A percentile compares a stretch with the other conserved stretches of the same genome.
These are phyloP conservation scores for Schizophyllum commune DNA, from an alignment of 1,284 basidiomycete genomes.

Conservation along the genomic window DNA sequence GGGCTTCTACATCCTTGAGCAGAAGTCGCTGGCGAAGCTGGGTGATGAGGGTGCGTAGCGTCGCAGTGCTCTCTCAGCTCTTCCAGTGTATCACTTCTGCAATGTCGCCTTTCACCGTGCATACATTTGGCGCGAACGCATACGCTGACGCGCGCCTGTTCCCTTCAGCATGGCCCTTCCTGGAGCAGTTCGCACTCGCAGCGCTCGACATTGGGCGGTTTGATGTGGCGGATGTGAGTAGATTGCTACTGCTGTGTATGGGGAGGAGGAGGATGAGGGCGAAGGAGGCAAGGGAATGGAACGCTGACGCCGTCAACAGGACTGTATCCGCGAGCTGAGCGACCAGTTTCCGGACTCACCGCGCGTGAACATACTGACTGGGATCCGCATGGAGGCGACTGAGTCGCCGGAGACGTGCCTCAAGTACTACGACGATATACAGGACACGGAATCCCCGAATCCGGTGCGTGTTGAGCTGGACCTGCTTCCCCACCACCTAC, in stretches of 20 bases:
- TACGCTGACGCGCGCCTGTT: not conserved
- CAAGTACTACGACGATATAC: constrained; percentile 58
- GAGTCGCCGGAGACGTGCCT: constrained; percentile 58
- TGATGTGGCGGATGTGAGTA: constrained; percentile 79
- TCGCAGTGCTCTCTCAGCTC: not conserved
- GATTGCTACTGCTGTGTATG: no score
- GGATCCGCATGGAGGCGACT: constrained; percentile 78
- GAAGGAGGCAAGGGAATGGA: no score
- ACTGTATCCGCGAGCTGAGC: constrained; percentile 58
- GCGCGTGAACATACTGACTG: constrained; percentile 77
- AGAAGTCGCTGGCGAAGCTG: constrained; percentile 36
- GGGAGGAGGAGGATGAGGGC: no score
- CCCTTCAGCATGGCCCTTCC: constrained; percentile 68
- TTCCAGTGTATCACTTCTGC: not conserved
- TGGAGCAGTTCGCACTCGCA: constrained; percentile 86
- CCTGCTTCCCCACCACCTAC: not conserved
- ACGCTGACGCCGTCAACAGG: constrained; percentile 17
- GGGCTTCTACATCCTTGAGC: constrained; percentile 51
- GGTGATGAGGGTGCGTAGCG: constrained; percentile 51
- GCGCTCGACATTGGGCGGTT: constrained; percentile 77
- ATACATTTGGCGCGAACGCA: constrained; percentile 6
- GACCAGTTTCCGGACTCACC: constrained; percentile 77
- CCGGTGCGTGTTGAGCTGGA: constrained; percentile 59
- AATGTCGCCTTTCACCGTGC: not conserved
- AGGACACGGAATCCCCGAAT: constrained; percentile 69